Conservation (phyloP, 352 stramenopile genomes). For the Phytophthora kernoviae region DNA sequence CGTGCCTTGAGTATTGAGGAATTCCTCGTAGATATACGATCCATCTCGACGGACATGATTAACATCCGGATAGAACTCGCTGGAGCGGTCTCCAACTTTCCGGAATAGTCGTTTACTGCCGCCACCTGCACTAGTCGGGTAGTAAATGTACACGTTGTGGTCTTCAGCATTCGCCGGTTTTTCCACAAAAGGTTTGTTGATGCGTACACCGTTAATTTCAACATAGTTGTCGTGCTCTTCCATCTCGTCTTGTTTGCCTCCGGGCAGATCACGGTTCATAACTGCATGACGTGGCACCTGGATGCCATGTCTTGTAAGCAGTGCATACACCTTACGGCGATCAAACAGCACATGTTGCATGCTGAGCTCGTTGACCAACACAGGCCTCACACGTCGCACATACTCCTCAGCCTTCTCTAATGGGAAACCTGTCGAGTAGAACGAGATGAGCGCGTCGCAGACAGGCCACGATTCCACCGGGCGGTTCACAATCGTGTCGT, state of each 20-base stretch:
- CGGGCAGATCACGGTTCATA: slow-evolving; percentile 93
- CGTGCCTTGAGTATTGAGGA: slow-evolving; percentile 99
- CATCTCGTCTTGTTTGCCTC: slow-evolving; percentile 59
- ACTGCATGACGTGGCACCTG: slow-evolving; percentile 96
- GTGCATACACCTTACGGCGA: slow-evolving; percentile 95
- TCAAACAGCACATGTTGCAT: slow-evolving; percentile 98
- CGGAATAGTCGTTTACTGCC: slow-evolving; percentile 99
- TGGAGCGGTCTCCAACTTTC: slow-evolving; percentile 95
- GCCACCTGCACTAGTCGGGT: slow-evolving; percentile 96
- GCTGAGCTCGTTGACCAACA: slow-evolving; percentile 97
- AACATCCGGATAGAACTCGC: slow-evolving; percentile 97
- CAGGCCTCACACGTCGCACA: slow-evolving; percentile 94
- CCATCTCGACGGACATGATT: slow-evolving; percentile 96
- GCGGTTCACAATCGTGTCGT: slow-evolving; percentile 95
- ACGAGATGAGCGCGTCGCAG: slow-evolving; percentile 98
- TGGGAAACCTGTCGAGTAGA: slow-evolving; percentile 98
- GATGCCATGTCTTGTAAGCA: slow-evolving; percentile 94
- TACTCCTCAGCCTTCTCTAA: slow-evolving; percentile 97
- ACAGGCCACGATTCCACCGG: slow-evolving; percentile 95
- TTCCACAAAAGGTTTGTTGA: slow-evolving; percentile 99
- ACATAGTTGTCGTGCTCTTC: slow-evolving; percentile 87
- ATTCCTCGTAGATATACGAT: slow-evolving; percentile 98
- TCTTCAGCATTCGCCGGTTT: slow-evolving; percentile 99
- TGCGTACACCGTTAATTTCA: slow-evolving; percentile 93
- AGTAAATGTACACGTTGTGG: slow-evolving; percentile 99